Percentiles rank a stretch among this genome's conserved stretches.
phyloP scores from a whole-genome alignment of 192 early-diverging fungal species.

The Glomus cerebriforme region DNA sequence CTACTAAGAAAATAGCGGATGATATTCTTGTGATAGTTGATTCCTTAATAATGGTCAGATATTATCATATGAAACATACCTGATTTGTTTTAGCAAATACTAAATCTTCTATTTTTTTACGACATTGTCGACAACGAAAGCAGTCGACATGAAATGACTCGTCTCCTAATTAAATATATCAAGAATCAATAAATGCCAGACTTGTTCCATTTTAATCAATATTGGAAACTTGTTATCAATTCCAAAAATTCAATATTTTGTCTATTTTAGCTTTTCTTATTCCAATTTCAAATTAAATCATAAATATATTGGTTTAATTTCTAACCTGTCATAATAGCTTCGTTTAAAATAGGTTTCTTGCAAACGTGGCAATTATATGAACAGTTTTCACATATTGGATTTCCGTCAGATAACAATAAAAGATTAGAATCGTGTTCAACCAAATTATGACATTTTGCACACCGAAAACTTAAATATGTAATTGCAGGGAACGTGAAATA shows the following conservation, averaged over 20 bases:
- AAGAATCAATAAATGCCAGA: not conserved
- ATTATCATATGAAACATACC: conserved; percentile 32
- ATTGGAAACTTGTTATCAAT: no score
- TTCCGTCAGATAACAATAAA: conserved; percentile 75
- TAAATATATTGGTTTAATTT: not conserved
- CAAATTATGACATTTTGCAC: conserved; percentile 70
- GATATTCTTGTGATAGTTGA: not conserved
- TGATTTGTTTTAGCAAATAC: conserved; percentile 81
- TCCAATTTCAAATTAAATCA: not conserved
- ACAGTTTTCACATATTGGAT: conserved; percentile 82
- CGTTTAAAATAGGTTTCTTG: conserved; percentile 73
- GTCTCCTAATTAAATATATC: conserved; percentile 49
- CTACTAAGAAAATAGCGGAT: not conserved
- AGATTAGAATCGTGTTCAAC: conserved; percentile 79
- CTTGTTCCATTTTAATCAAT: no score
- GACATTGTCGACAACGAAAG: conserved; percentile 75
- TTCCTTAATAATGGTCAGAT: not conserved
- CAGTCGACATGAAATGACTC: conserved; percentile 82
- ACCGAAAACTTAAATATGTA: conserved; percentile 69
- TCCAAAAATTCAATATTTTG: no score
- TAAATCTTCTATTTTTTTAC: conserved; percentile 72
- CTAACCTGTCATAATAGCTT: conserved; percentile 82
- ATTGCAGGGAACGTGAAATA: conserved; percentile 24
- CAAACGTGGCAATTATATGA: conserved; percentile 76
- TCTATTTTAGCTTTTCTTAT: no score